These are phyloP conservation scores for Talaromyces sp. DNA, from an alignment of 2,329 filamentous ascomycete genomes.

Conservation along the genomic window DNA sequence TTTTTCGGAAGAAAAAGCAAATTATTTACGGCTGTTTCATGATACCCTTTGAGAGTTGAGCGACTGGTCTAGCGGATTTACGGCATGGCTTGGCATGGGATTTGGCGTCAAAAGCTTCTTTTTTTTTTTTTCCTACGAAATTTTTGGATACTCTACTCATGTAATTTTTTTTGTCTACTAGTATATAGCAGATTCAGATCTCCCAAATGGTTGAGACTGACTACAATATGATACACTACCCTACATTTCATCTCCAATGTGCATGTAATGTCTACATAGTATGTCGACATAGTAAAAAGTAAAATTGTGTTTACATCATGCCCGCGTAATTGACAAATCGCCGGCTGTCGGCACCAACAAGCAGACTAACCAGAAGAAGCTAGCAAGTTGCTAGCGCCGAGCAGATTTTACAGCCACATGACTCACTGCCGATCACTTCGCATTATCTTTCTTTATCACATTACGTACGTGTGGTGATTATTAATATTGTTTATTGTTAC, in stretches of 20 bases:
- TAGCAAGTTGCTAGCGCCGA: background rate
- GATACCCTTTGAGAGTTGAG: background rate
- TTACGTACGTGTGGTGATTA: too few relatives aligned
- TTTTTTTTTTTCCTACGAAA: background rate
- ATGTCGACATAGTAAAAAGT: too few relatives aligned
- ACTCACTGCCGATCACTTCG: background rate
- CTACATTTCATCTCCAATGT: background rate
- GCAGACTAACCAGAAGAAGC: background rate
- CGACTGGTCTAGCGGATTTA: background rate
- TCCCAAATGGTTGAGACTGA: background rate
- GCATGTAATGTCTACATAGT: background rate
- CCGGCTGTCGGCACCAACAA: background rate
- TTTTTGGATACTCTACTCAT: background rate
- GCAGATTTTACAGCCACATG: background rate
- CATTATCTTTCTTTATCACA: background rate
- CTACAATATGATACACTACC: background rate
- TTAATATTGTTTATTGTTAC: too few relatives aligned
- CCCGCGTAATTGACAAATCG: background rate
- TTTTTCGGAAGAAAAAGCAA: background rate
- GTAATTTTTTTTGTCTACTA: background rate
- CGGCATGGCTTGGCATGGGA: background rate
- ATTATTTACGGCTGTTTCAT: conserved; percentile 5
- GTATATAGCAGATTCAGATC: conserved; percentile 1
- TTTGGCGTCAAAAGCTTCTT: background rate
- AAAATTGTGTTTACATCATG: background rate